phyloP scores from a whole-genome alignment of 2,329 filamentous ascomycete species.

The Anisogramma anomala region DNA sequence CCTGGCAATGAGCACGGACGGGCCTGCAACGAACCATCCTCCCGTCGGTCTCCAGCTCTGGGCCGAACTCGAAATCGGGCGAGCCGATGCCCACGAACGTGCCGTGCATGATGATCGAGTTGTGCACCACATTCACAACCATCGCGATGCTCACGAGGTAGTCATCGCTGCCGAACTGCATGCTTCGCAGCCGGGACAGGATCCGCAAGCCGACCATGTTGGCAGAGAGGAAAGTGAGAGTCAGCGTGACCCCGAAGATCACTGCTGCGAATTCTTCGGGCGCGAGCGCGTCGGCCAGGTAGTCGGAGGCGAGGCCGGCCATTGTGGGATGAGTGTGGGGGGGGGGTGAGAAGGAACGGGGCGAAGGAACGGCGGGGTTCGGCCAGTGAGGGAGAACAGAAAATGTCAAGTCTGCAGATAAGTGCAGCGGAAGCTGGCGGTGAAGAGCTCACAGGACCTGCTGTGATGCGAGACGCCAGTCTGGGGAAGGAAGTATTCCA shows the following conservation, averaged over 20 bases:
- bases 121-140: slow-evolving; percentile 13
- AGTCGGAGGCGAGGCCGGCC: slow-evolving; percentile 13
- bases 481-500: background rate
- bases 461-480: background rate
- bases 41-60: slow-evolving; percentile 9
- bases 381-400: background rate
- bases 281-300: slow-evolving; percentile 11
- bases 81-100: slow-evolving; percentile 13
- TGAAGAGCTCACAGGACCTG: slow-evolving; percentile 4
- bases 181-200: slow-evolving; percentile 4
- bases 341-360: background rate
- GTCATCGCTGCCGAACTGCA: slow-evolving; percentile 10
- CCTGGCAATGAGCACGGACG: no score
- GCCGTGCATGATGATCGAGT: slow-evolving; percentile 13
- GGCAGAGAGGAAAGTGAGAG: slow-evolving; percentile 10
- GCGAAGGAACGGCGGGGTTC: background rate
- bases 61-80: slow-evolving; percentile 10
- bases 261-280: slow-evolving; percentile 12
- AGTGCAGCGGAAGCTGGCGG: background rate
- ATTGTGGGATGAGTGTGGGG: slow-evolving; percentile 1
- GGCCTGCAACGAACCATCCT: slow-evolving; percentile 6
- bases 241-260: slow-evolving; percentile 13
- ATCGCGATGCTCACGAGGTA: slow-evolving; percentile 13
- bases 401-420: slow-evolving; percentile 2
- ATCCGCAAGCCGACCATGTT: slow-evolving; percentile 9